phyloP scores from a whole-genome alignment of 2,329 filamentous ascomycete species.

The Microdochium nivale region DNA sequence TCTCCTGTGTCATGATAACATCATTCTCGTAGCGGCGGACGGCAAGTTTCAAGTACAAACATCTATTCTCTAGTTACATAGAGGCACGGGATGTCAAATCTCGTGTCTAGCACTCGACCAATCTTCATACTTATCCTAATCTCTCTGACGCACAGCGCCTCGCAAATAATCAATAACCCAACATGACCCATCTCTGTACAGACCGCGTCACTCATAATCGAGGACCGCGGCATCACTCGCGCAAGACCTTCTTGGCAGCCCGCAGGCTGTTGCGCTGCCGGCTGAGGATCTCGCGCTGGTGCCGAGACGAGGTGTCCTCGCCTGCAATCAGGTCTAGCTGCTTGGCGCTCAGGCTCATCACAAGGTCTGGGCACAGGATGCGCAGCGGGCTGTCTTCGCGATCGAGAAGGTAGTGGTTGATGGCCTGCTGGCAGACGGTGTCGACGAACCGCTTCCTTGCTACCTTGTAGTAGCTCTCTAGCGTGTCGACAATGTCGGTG shows the following conservation, averaged over 20 bases:
- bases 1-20: no score
- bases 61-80: no score
- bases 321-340: slow-evolving; percentile 37
- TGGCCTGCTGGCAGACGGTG: slow-evolving; percentile 37
- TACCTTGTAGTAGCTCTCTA: slow-evolving; percentile 43
- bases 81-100: no score
- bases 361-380: slow-evolving; percentile 33
- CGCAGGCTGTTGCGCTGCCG: slow-evolving; percentile 30
- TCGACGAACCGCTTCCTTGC: slow-evolving; percentile 43
- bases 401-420: slow-evolving; percentile 32
- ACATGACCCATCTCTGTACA: neutral
- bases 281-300: slow-evolving; percentile 22
- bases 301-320: slow-evolving; percentile 27
- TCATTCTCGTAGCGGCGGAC: no score
- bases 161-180: no score
- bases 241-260: slow-evolving; percentile 8
- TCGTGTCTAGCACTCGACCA: no score
- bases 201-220: no score
- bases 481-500: slow-evolving; percentile 39
- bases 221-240: neutral
- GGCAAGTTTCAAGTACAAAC: no score
- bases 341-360: slow-evolving; percentile 27
- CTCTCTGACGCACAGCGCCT: neutral
- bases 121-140: no score
- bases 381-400: slow-evolving; percentile 32